Evolutionary conservation across 352 stramenopile genomes (phyloP).

Genomic region (Phytophthora palmivora): DNA sequence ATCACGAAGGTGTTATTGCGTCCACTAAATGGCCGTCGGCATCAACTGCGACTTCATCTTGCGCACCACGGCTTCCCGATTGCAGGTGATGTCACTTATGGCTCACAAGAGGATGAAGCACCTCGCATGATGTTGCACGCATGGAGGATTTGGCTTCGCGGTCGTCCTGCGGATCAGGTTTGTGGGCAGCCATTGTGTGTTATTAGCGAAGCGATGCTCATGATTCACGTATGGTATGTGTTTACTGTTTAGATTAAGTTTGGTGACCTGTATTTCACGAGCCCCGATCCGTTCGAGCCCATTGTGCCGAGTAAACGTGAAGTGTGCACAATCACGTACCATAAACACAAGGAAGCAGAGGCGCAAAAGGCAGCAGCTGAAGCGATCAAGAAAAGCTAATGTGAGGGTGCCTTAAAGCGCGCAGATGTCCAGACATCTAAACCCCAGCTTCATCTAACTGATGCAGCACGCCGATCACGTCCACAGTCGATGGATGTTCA

Average conservation of each 20-base stretch:
- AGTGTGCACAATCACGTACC: conserved; percentile 72
- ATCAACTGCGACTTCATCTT: conserved; percentile 87
- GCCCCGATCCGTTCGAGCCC: conserved; percentile 66
- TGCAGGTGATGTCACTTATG: conserved; percentile 80
- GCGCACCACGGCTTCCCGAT: conserved; percentile 81
- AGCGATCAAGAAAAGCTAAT: conserved; percentile 2
- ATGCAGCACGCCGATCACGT: conserved; percentile 61
- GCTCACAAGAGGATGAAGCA: conserved; percentile 58
- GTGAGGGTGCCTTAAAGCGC: not conserved
- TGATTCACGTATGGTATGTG: conserved; percentile 1
- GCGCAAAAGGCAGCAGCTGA: conserved; percentile 4
- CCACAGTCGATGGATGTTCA: conserved; percentile 65
- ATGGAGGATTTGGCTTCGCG: conserved; percentile 81
- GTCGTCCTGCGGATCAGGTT: conserved; percentile 49
- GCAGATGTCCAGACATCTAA: conserved; percentile 15
- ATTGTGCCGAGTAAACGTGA: conserved; percentile 62
- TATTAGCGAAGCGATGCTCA: not conserved
- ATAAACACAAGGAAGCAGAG: conserved; percentile 34
- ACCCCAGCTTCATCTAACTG: conserved; percentile 57
- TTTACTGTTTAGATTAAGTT: conserved; percentile 49
- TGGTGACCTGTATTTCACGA: conserved; percentile 71
- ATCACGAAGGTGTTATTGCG: conserved; percentile 88
- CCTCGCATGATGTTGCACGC: conserved; percentile 89
- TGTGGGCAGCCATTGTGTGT: not conserved
- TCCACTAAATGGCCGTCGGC: conserved; percentile 78